Conservation (phyloP, 1,139 yeast species). For the Chernovozyma sophiae-reginae region DNA sequence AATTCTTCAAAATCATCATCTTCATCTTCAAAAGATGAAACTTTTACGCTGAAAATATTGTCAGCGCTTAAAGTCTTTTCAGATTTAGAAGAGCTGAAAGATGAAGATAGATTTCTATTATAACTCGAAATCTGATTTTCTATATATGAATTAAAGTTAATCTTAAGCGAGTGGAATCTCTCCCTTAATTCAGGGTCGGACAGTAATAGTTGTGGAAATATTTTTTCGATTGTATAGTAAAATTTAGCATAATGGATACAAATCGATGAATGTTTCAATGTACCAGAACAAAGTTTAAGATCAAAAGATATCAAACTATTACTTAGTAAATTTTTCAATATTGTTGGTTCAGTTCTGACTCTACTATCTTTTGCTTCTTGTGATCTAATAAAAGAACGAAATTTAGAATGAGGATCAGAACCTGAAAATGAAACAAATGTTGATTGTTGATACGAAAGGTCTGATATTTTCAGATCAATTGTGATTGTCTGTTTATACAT, state of each 20-base stretch:
- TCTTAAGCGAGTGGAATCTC: conserved; percentile 21
- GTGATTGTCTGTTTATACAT: conserved; percentile 42
- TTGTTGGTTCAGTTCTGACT: conserved; percentile 13
- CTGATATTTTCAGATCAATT: conserved; percentile 26
- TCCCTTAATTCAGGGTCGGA: conserved; percentile 13
- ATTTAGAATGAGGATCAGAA: conserved; percentile 17
- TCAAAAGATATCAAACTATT: conserved; percentile 25
- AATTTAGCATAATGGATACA: conserved; percentile 34
- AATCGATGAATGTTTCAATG: conserved; percentile 22
- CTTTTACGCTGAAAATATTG: not conserved
- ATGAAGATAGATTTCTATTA: not conserved
- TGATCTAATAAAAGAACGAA: conserved; percentile 17
- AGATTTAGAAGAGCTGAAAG: not conserved
- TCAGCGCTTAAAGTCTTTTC: not conserved
- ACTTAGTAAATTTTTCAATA: conserved; percentile 27
- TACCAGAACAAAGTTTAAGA: conserved; percentile 13
- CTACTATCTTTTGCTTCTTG: conserved; percentile 15
- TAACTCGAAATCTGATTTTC: conserved; percentile 6
- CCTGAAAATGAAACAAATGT: conserved; percentile 26
- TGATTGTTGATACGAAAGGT: conserved; percentile 31
- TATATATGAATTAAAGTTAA: conserved; percentile 16
- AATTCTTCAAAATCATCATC: conserved; percentile 17
- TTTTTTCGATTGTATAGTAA: conserved; percentile 26
- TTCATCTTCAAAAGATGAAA: conserved; percentile 12
- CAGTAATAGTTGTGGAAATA: conserved; percentile 20